These are phyloP conservation scores for Echria macrotheca DNA, from an alignment of 495 filamentous ascomycete genomes.

Conservation along the genomic window DNA sequence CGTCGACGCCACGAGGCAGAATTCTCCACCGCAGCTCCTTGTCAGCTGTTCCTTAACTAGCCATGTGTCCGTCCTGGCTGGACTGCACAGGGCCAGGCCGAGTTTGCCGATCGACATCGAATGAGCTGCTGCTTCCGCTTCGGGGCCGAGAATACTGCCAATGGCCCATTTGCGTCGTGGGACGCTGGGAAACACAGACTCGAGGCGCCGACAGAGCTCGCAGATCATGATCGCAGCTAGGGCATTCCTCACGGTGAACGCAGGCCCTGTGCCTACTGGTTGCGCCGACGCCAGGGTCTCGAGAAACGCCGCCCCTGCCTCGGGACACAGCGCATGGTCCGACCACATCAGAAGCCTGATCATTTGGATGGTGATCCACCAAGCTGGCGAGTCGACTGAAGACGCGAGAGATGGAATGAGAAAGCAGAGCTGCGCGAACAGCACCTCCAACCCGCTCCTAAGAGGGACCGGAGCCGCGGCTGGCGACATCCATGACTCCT, in stretches of 20 bases:
- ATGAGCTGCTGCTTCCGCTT: neutral
- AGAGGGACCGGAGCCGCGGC: neutral
- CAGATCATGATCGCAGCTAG: constrained; percentile 11
- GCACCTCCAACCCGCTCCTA: neutral
- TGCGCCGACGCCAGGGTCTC: constrained; percentile 6
- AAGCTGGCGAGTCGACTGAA: neutral
- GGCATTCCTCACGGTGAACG: neutral
- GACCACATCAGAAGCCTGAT: constrained; percentile 8
- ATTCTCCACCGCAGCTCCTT: constrained; percentile 7
- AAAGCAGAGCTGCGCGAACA: constrained; percentile 10
- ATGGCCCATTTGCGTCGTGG: constrained; percentile 1
- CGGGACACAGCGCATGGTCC: constrained; percentile 3
- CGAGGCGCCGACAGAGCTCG: constrained; percentile 18
- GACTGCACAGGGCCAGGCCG: neutral
- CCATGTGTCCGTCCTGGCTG: neutral
- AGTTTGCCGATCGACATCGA: constrained; percentile 8
- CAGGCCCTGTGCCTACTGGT: neutral
- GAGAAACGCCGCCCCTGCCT: constrained; percentile 11
- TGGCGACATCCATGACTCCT: neutral
- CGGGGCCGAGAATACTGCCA: constrained; percentile 6
- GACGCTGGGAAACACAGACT: neutral
- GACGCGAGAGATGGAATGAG: constrained; percentile 1
- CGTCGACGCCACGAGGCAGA: constrained; percentile 1
- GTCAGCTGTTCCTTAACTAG: constrained; percentile 6
- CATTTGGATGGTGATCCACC: neutral